phyloP scores from a whole-genome alignment of 2,329 filamentous ascomycete genomes.

The Verticillium zaregamsianum region DNA sequence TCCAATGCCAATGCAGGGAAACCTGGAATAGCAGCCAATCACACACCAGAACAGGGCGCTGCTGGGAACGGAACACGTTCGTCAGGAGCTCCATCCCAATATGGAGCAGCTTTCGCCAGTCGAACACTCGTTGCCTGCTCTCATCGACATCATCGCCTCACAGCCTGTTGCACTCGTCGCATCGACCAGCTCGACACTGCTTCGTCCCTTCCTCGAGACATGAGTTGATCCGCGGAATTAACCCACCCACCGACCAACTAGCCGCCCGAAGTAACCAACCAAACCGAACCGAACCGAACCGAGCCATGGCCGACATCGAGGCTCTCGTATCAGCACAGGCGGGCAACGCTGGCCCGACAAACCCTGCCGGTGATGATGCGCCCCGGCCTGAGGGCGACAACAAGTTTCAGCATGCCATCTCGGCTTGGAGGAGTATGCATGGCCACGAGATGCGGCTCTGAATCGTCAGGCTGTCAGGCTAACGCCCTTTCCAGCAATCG shows the following conservation, averaged over 20 bases:
- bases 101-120: background rate
- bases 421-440: constrained; percentile 82
- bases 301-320: constrained; percentile 19
- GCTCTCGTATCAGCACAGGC: constrained; percentile 10
- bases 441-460: constrained; percentile 13
- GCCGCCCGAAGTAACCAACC: background rate
- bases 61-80: constrained; percentile 12
- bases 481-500: constrained; percentile 61
- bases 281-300: background rate
- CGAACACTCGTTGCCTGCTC: background rate
- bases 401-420: constrained; percentile 95
- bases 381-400: constrained; percentile 59
- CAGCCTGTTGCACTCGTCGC: background rate
- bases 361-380: constrained; percentile 14
- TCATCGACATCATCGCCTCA: background rate
- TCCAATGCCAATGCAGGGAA: background rate
- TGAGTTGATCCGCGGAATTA: constrained; percentile 4
- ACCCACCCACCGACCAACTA: too few species aligned
- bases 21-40: constrained; percentile 2
- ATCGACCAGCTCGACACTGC: background rate
- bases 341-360: constrained; percentile 9
- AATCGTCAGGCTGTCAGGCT: constrained; percentile 13
- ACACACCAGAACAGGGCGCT: background rate
- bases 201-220: constrained; percentile 1
- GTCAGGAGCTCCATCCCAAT: background rate